Evolutionary conservation across 176 grass and related monocot genomes (phyloP).

Genomic region (Alloteropsis semialata): DNA sequence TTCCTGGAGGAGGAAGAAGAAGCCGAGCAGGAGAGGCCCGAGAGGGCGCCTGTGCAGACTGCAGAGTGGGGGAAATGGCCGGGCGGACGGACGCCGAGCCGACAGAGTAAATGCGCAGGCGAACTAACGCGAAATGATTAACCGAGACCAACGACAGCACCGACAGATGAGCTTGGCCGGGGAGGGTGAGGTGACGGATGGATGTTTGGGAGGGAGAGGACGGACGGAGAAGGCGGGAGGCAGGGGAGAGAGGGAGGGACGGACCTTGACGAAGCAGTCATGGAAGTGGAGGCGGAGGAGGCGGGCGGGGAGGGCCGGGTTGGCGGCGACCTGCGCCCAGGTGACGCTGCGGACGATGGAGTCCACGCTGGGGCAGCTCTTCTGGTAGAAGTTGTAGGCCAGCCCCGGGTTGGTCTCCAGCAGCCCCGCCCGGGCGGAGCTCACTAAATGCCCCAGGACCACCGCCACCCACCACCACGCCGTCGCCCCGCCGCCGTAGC

Average conservation of each 20-base stretch:
- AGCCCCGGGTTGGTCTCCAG: slow-evolving; percentile 43
- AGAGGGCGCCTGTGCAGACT: neutral
- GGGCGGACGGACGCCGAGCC: neutral
- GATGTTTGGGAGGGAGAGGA: neutral
- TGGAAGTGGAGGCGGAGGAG: slow-evolving; percentile 71
- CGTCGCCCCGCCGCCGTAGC: neutral
- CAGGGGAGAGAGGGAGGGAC: neutral
- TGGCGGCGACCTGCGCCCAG: slow-evolving; percentile 38
- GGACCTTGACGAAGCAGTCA: slow-evolving; percentile 71
- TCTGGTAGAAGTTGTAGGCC: slow-evolving; percentile 62
- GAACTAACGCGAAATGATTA: neutral
- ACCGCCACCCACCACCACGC: neutral
- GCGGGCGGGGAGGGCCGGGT: slow-evolving; percentile 33
- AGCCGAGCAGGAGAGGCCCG: neutral
- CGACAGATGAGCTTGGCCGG: neutral
- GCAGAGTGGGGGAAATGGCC: too few species aligned
- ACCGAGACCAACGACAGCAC: neutral
- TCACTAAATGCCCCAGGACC: slow-evolving; percentile 33
- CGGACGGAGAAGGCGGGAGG: too few species aligned
- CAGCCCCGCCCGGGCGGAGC: slow-evolving; percentile 23
- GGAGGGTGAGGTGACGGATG: neutral
- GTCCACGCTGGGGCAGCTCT: slow-evolving; percentile 46
- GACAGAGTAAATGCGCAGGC: slow-evolving; percentile 7
- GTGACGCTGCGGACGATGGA: slow-evolving; percentile 35
- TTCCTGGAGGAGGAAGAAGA: neutral